Evolutionary conservation across 176 grass and related monocot species (phyloP).

Genomic region (Lolium perenne): DNA sequence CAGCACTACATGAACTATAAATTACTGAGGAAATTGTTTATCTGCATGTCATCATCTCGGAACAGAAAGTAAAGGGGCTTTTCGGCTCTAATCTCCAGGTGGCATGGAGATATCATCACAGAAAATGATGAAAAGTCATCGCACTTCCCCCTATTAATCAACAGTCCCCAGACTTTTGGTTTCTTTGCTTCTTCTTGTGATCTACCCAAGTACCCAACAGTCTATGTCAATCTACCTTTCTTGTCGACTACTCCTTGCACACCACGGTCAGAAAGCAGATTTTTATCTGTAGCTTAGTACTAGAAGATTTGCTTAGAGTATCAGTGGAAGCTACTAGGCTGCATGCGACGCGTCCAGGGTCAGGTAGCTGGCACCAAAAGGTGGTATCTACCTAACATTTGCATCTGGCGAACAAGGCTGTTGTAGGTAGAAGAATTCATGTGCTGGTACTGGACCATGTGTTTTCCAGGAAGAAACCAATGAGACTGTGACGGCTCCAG

Average conservation of each 20-base stretch:
- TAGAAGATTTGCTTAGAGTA: not conserved
- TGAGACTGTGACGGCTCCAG: slow-evolving; percentile 28
- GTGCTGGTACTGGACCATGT: slow-evolving; percentile 31
- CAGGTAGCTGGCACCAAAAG: slow-evolving; percentile 22
- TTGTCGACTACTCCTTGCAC: slow-evolving; percentile 43
- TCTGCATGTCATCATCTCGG: not conserved
- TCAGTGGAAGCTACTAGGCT: not conserved
- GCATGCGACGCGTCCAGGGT: not conserved
- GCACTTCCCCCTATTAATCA: not conserved
- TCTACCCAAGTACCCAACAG: not conserved
- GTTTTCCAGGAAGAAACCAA: slow-evolving; percentile 30
- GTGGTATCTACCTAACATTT: slow-evolving; percentile 8
- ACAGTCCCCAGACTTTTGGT: not conserved
- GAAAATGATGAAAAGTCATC: not conserved
- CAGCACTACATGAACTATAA: not conserved
- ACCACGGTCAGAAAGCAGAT: not conserved
- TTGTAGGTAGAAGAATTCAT: slow-evolving; percentile 1
- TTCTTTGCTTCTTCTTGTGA: not conserved
- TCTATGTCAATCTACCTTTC: slow-evolving; percentile 18
- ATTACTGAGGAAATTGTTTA: not conserved
- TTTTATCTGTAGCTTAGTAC: not conserved
- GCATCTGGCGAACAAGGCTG: not conserved
- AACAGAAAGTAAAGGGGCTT: not conserved
- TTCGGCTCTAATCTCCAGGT: slow-evolving; percentile 5
- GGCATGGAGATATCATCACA: slow-evolving; percentile 23